Evolutionary conservation across 2,329 filamentous ascomycete genomes (phyloP).

Genomic region (Sporothrix sp.): DNA sequence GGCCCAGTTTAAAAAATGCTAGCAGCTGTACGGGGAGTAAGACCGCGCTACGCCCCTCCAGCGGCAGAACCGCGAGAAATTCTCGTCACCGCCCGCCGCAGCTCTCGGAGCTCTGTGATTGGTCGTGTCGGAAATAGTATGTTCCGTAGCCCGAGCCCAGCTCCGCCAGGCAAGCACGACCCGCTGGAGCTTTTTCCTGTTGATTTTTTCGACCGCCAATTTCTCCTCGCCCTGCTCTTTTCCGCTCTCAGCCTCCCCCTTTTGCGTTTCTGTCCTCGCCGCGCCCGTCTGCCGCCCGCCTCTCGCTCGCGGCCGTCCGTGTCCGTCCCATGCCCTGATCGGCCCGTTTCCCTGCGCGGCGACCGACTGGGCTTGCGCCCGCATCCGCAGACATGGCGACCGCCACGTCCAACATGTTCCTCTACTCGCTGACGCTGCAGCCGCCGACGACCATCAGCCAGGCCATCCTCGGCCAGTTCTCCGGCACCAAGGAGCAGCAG

Average conservation of each 20-base stretch:
- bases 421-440: constrained; percentile 95
- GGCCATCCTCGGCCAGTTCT: constrained; percentile 89
- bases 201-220: constrained; percentile 14
- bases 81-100: constrained; percentile 8
- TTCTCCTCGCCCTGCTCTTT: not conserved
- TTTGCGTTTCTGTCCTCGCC: not conserved
- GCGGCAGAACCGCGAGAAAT: constrained; percentile 8
- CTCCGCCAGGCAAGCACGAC: not conserved
- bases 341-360: constrained; percentile 1
- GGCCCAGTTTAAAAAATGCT: constrained; percentile 12
- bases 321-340: constrained; percentile 10
- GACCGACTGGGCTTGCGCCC: constrained; percentile 32
- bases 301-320: not conserved
- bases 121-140: constrained; percentile 12
- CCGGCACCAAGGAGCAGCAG: constrained; percentile 93
- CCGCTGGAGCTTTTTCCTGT: constrained; percentile 10
- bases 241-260: not conserved
- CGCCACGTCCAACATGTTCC: constrained; percentile 86
- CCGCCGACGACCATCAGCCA: constrained; percentile 81
- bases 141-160: constrained; percentile 12
- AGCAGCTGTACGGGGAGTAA: constrained; percentile 1
- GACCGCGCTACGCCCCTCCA: constrained; percentile 2
- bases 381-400: constrained; percentile 66
- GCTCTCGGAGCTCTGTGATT: constrained; percentile 15
- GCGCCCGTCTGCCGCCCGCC: not conserved